A percentile compares a stretch with the other conserved stretches of the same genome.
These are phyloP conservation scores for Friedmanniomyces simplex DNA, from an alignment of 495 filamentous ascomycete species.

Conservation along the genomic window DNA sequence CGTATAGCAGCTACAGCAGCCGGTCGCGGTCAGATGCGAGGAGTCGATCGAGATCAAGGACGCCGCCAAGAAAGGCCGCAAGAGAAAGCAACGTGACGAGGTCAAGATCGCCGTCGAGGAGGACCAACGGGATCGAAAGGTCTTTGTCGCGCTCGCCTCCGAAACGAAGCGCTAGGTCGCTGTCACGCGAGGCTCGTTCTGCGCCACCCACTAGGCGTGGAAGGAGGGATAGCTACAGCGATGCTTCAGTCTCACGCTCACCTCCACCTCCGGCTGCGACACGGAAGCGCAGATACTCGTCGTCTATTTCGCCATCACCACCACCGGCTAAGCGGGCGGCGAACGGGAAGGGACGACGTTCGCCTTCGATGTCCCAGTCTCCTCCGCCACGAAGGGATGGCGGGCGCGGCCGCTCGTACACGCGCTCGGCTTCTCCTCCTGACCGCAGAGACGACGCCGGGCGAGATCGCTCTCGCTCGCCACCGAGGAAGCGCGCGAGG, in stretches of 20 bases:
- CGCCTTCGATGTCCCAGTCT: constrained; percentile 6
- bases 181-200: constrained; percentile 7
- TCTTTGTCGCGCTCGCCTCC: constrained; percentile 20
- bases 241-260: constrained; percentile 12
- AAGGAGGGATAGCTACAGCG: not conserved
- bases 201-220: not conserved
- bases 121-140: too few species aligned
- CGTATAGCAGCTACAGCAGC: constrained; percentile 27
- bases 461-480: constrained; percentile 4
- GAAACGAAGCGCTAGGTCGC: not conserved
- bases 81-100: constrained; percentile 35
- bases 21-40: constrained; percentile 15
- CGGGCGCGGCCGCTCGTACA: constrained; percentile 5
- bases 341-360: not conserved
- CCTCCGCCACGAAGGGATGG: constrained; percentile 3
- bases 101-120: constrained; percentile 1
- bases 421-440: constrained; percentile 7
- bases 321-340: not conserved
- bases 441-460: not conserved
- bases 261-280: constrained; percentile 1
- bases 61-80: constrained; percentile 36
- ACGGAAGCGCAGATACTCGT: constrained; percentile 12
- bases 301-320: constrained; percentile 16
- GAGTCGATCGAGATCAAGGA: constrained; percentile 10
- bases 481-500: not conserved